phyloP scores from a whole-genome alignment of 108 stramenopile species.

The Poteriospumella lacustris region DNA sequence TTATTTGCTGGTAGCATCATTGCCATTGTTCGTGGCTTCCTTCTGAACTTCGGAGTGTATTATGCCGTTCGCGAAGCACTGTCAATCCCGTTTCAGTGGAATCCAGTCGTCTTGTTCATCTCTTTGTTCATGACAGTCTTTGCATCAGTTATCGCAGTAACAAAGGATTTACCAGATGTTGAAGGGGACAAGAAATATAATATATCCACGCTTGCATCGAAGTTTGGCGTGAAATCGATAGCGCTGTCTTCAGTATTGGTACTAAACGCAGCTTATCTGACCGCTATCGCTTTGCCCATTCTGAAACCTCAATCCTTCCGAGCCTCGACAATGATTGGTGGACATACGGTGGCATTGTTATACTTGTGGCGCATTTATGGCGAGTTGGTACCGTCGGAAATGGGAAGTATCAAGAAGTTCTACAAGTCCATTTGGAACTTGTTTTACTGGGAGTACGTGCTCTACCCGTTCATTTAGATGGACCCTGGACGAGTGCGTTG shows the following conservation, averaged over 20 bases:
- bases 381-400: constrained; percentile 68
- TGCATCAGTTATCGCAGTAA: constrained; percentile 85
- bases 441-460: constrained; percentile 84
- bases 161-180: constrained; percentile 88
- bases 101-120: constrained; percentile 79
- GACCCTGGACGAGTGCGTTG: too few species aligned
- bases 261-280: constrained; percentile 38
- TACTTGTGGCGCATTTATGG: constrained; percentile 58
- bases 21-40: constrained; percentile 85
- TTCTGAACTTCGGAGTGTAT: constrained; percentile 92
- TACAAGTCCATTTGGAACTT: constrained; percentile 95
- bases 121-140: constrained; percentile 90
- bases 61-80: constrained; percentile 91
- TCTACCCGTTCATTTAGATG: constrained; percentile 82
- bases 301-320: not conserved
- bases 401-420: constrained; percentile 72
- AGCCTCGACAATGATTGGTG: constrained; percentile 76
- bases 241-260: constrained; percentile 71
- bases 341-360: constrained; percentile 64
- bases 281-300: not conserved
- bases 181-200: constrained; percentile 81
- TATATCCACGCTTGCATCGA: constrained; percentile 80
- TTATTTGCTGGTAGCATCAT: constrained; percentile 82
- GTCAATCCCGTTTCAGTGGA: constrained; percentile 77
- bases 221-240: constrained; percentile 69